Base-by-base conservation (phyloP, 768 basidiomycete species). In the Amanita subjunquillea region DNA sequence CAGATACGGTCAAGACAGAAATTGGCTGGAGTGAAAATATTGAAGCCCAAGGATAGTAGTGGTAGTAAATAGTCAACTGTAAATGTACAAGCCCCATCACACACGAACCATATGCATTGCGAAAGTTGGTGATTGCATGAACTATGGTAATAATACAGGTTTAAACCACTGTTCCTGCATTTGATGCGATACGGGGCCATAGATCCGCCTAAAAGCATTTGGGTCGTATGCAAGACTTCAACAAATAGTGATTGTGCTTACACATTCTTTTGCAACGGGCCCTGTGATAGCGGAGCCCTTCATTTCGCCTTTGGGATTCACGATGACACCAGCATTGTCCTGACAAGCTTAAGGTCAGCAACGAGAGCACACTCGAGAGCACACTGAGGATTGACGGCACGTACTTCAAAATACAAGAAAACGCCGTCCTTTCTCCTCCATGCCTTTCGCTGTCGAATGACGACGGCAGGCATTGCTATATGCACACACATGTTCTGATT, bases 291-390 rank as follows among this genome's bases (percentile, higher is more conserved):
- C 90, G 49, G 91, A 94, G 47, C 95, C 95, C 79, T 99, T 99
- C 96, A 99, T 99, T 77, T 99, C 96, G 63, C 95, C 95, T 80
- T 97, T 97, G 65, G 90, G 87, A 77, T 96, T 97, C 63, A 97
- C 92, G 57, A 95, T 95, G 51, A 95, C 93, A 69, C 93, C 92
- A 40, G 92, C 93, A 66, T 94, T 94, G 72, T 95, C 92, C 86
- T 86, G 44, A 29, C 30, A 8, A 17, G 27, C 15, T 37, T 29
- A 34, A 50, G 42, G 51, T 50, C 10, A 51, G 37, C 40, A 44
- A 10, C 22, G 32, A 37, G 12, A 15, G n/a, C 23, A 20, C 30
- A 29, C 46, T 13, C 22, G 32, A 37, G 12, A 15, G n/a, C 23
- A 20, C 30, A 29, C 46, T 13, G 29, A 25, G 29, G 42, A 7